Base-by-base conservation (phyloP, 306 rosid species). In the Trifolium subterraneum region DNA sequence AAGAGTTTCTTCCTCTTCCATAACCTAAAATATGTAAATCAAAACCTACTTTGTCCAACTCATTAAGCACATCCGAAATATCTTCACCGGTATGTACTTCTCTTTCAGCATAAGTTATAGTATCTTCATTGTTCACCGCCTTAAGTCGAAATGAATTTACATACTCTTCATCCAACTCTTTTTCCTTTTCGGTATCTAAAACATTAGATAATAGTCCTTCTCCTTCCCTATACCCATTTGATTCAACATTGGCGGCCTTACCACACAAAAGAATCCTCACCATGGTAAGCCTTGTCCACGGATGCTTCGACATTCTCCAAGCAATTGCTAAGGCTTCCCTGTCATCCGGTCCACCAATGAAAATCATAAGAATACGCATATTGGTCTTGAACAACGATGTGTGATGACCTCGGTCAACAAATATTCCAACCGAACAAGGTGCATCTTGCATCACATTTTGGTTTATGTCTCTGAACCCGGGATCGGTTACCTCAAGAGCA, bases 321-420 rank as follows among this genome's bases (percentile, higher is more conserved):
- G 89, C 87, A 44, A 87, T 82, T 0, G 86, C 81, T 10, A 87
- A 55, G 19, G 97, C 97, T 71, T 87, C 89, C 3, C 90, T 70
- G 20, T 89, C 97, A 15, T 89, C 90, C 0, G 85, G 75, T 11
- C 97, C 84, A 0, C 87, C 85, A 1, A 84, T 63, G 78, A 84
- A 84, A 0, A 80, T 4, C 71, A 77, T 10, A 11, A 51, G 9
- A 16, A 73, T 15, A 4, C 15, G 73, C 65, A 68, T 13, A 1
- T 10, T 58, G 4, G 16, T 5, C 19, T 70, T 73, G 7, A 22
- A 29, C 18, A 52, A 10, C 4, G 67, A 12, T 1, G 62, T 22
- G 2, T 64, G 68, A 2, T 63, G 59, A 8, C 82, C 75, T 2
- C 85, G 84, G 0, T 84, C 85, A 5, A 84, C 77, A 1, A 80